Base-by-base conservation (phyloP, 2,329 filamentous ascomycete species). In the Neofusicoccum laricinum region DNA sequence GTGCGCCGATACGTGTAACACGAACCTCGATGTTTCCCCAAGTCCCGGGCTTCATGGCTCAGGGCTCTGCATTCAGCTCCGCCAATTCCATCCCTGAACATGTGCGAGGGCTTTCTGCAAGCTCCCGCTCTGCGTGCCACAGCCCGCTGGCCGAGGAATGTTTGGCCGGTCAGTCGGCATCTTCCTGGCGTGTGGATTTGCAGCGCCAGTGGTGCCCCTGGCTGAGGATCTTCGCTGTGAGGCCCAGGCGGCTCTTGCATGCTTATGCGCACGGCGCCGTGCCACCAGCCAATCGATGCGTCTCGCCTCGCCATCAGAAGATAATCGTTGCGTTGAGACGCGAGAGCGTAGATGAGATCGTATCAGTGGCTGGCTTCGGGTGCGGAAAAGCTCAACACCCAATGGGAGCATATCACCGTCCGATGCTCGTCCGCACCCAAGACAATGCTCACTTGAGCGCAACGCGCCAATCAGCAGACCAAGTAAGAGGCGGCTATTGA, bases 21-120 rank as follows among this genome's bases (percentile, higher is more conserved):
- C 30, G 30, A 17, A 32, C 4, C 38, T 57, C 53, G 38, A 57
- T 19, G 10, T 34, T 59, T n/a, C 41, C 55, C 41, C 41, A 21
- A 36, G 34, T 11, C 17, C 41, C 19, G 15, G 25, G 38, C 7
- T 21, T 15, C 17, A 34, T 41, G 55, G 55, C 41, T 59, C 25
- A 38, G 30, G 10, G 41, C n/a, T 17, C 21, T 19, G 41, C 55
- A 19, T 46, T 46, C 55, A 59, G 55, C 55, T 59, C 55, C 55
- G 55, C 55, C 30, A 59, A 59, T 59, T 59, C 40, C 40, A 59
- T 21, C 30, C 25, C 40, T 59, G 41, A 59, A 21, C 41, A 12
- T 46, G 55, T 59, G 55, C 55, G 41, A 59, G 25, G 41, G 11
- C 12, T 17, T 57, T 43, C 38, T 57, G 53, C 53, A 45, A 43